Conservation (phyloP, 2,329 filamentous ascomycete genomes). For the Calonectria hawksworthii region DNA sequence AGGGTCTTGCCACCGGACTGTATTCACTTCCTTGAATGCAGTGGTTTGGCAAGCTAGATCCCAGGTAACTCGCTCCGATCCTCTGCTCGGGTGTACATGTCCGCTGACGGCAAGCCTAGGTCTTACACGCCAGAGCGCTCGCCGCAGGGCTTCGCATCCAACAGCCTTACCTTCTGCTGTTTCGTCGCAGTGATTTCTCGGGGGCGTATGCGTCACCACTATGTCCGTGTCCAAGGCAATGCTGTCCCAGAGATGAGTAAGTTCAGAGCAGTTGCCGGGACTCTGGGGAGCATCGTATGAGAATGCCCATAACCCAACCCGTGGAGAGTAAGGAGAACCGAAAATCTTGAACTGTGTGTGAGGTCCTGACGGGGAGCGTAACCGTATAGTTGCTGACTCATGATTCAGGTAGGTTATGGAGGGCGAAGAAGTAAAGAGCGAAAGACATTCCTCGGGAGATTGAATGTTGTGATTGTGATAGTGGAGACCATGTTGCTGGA, state of each 20-base stretch:
- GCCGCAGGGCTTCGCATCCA: constrained; percentile 73
- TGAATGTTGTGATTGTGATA: constrained; percentile 72
- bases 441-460: constrained; percentile 65
- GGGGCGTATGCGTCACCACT: constrained; percentile 79
- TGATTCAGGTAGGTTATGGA: constrained; percentile 77
- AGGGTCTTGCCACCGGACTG: constrained; percentile 71
- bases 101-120: constrained; percentile 78
- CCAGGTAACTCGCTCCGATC: constrained; percentile 75
- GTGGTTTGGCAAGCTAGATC: constrained; percentile 56
- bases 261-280: constrained; percentile 32
- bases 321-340: constrained; percentile 77
- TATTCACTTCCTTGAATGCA: constrained; percentile 59
- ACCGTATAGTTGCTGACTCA: constrained; percentile 64
- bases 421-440: constrained; percentile 66
- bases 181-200: constrained; percentile 71
- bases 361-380: constrained; percentile 68
- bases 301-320: constrained; percentile 75
- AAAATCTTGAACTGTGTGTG: constrained; percentile 76
- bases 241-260: constrained; percentile 67
- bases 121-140: constrained; percentile 70
- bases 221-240: constrained; percentile 76
- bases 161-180: constrained; percentile 52
- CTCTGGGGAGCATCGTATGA: constrained; percentile 63
- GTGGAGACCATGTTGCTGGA: constrained; percentile 62
- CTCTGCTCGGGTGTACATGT: constrained; percentile 79